These are phyloP conservation scores for Pythium diclinum DNA, from an alignment of 352 stramenopile genomes.

Conservation along the genomic window DNA sequence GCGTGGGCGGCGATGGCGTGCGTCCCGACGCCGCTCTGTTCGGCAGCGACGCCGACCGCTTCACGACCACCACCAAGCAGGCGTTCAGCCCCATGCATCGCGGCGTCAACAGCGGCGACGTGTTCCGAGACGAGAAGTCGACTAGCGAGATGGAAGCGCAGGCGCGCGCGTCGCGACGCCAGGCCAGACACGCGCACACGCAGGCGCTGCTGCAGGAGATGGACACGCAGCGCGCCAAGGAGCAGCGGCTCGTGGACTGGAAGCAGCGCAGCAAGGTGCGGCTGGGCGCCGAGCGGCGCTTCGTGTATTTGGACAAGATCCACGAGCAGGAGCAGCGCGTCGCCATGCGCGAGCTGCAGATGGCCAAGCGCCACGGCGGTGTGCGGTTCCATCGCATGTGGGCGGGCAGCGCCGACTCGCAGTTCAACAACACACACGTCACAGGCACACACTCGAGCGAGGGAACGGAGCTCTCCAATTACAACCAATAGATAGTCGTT, in stretches of 20 bases:
- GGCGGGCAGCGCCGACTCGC: conserved; percentile 70
- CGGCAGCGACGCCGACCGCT: conserved; percentile 39
- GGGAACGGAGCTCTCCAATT: neutral
- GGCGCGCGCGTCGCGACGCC: conserved; percentile 30
- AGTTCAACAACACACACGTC: conserved; percentile 53
- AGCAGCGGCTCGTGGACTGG: conserved; percentile 49
- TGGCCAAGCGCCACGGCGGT: conserved; percentile 66
- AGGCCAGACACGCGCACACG: conserved; percentile 44
- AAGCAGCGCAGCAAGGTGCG: conserved; percentile 48
- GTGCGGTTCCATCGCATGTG: conserved; percentile 75
- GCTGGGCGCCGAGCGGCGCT: conserved; percentile 44
- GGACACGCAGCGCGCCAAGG: conserved; percentile 28
- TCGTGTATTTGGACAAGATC: conserved; percentile 56
- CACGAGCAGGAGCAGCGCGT: conserved; percentile 59
- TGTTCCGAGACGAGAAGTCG: conserved; percentile 35
- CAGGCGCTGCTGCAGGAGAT: conserved; percentile 38
- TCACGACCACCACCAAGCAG: conserved; percentile 47
- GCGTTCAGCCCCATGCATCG: conserved; percentile 55
- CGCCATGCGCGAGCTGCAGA: conserved; percentile 47
- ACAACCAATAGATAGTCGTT: conserved; percentile 19
- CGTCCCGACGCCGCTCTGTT: conserved; percentile 44
- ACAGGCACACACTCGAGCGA: conserved; percentile 5
- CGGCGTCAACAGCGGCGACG: conserved; percentile 35
- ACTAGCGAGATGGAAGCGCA: conserved; percentile 37
- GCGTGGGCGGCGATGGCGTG: conserved; percentile 61